Conservation (phyloP, 140 eudicot genomes). For the Senecio squalidus region DNA sequence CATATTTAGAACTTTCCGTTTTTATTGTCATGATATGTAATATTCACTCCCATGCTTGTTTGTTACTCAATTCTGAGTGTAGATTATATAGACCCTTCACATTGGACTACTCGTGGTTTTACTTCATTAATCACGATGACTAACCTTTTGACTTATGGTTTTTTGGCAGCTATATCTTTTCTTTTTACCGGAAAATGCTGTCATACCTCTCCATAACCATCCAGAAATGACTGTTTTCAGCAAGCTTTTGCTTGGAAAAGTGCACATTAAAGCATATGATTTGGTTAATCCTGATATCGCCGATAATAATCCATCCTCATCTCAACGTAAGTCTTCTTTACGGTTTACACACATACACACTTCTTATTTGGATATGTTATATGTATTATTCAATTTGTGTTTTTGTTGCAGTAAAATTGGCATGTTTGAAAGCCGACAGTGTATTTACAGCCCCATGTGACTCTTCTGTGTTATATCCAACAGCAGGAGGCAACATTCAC, state of each 20-base stretch:
- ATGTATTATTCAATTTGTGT: neutral
- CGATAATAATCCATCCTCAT: constrained; percentile 9
- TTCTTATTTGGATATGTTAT: no score
- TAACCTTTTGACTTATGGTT: neutral
- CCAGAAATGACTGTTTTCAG: constrained; percentile 76
- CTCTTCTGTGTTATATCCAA: constrained; percentile 54
- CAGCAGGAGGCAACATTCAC: constrained; percentile 69
- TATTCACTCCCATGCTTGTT: neutral
- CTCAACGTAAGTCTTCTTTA: constrained; percentile 23
- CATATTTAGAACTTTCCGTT: no score
- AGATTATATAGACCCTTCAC: no score
- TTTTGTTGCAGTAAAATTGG: constrained; percentile 38
- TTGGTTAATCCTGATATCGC: constrained; percentile 41
- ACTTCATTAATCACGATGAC: no score
- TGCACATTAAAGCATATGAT: constrained; percentile 71
- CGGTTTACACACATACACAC: no score
- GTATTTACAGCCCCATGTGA: constrained; percentile 49
- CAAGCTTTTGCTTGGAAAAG: constrained; percentile 54
- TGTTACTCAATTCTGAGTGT: no score
- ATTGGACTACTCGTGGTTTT: no score
- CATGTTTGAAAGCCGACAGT: constrained; percentile 34
- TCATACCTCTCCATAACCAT: constrained; percentile 75
- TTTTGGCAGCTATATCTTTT: constrained; percentile 46
- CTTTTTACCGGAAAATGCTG: constrained; percentile 45
- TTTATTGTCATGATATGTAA: no score